Evolutionary conservation across 805 yeast genomes (phyloP).

Genomic region (Pichia manshurica): DNA sequence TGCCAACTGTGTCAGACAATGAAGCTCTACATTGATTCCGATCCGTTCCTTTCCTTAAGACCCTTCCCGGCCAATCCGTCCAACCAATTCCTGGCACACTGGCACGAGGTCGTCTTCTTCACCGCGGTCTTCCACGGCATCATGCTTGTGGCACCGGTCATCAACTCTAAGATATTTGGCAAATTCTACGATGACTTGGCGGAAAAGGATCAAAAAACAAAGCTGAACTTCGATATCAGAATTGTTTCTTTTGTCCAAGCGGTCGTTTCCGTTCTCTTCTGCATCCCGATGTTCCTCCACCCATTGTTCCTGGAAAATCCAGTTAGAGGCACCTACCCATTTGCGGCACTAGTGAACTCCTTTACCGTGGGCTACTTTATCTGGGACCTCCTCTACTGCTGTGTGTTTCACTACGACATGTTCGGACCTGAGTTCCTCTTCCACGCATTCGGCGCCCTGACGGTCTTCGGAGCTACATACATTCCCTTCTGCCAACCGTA

Average conservation of each 20-base stretch:
- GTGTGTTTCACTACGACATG: constrained; percentile 46
- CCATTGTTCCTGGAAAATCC: constrained; percentile 43
- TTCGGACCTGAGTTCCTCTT: constrained; percentile 79
- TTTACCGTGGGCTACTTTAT: constrained; percentile 79
- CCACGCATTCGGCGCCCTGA: constrained; percentile 79
- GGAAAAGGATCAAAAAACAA: constrained; percentile 38
- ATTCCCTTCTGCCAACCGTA: constrained; percentile 75
- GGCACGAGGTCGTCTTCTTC: constrained; percentile 68
- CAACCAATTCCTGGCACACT: constrained; percentile 45
- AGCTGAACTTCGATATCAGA: constrained; percentile 82
- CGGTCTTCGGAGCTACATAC: constrained; percentile 60
- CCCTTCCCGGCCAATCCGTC: constrained; percentile 44
- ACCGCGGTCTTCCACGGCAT: constrained; percentile 54
- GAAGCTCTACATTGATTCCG: constrained; percentile 28
- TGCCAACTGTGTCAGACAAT: no score
- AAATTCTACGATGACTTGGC: constrained; percentile 37
- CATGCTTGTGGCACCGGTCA: constrained; percentile 45
- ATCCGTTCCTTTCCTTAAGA: constrained; percentile 38
- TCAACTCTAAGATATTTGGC: constrained; percentile 48
- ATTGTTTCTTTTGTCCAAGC: constrained; percentile 85
- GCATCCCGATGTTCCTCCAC: constrained; percentile 63
- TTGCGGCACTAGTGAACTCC: constrained; percentile 66
- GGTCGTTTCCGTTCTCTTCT: constrained; percentile 50
- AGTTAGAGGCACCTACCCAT: constrained; percentile 67
- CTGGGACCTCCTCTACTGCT: constrained; percentile 82